These are phyloP conservation scores for Limnomonas spitsbergensis DNA, from an alignment of 139 green algal genomes.

Conservation along the genomic window DNA sequence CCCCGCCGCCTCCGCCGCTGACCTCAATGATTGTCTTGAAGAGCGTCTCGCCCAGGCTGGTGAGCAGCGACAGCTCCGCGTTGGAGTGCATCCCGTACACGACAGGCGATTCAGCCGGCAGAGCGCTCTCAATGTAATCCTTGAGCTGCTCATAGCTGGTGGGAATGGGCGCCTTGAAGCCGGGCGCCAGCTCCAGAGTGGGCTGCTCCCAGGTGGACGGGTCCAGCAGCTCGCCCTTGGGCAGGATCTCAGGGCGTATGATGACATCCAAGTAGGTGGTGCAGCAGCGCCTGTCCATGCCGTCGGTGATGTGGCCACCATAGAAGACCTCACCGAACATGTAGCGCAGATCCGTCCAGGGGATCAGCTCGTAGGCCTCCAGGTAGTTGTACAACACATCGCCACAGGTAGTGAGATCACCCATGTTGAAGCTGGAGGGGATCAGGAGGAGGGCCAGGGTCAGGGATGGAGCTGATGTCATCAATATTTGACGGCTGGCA, in stretches of 20 bases:
- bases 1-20: constrained; percentile 55
- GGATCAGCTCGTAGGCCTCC: constrained; percentile 68
- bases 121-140: constrained; percentile 70
- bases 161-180: constrained; percentile 72
- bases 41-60: constrained; percentile 75
- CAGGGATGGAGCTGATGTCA: too few relatives aligned
- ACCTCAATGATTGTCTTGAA: constrained; percentile 81
- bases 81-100: constrained; percentile 88
- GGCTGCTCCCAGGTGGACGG: constrained; percentile 49
- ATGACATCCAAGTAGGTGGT: constrained; percentile 83
- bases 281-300: constrained; percentile 82
- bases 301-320: constrained; percentile 82
- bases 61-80: constrained; percentile 79
- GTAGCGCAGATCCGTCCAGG: constrained; percentile 82
- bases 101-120: constrained; percentile 75
- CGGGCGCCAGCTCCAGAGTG: constrained; percentile 66
- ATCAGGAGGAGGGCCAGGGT: too few relatives aligned
- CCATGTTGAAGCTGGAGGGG: constrained; percentile 76
- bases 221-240: constrained; percentile 45
- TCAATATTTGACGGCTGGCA: too few relatives aligned
- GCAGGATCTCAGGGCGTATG: constrained; percentile 72
- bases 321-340: constrained; percentile 88
- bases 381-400: constrained; percentile 87
- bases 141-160: constrained; percentile 62
- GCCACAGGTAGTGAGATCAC: constrained; percentile 78